Evolutionary conservation across 345 rosid species (phyloP).

Genomic region (Nasturtium officinale): DNA sequence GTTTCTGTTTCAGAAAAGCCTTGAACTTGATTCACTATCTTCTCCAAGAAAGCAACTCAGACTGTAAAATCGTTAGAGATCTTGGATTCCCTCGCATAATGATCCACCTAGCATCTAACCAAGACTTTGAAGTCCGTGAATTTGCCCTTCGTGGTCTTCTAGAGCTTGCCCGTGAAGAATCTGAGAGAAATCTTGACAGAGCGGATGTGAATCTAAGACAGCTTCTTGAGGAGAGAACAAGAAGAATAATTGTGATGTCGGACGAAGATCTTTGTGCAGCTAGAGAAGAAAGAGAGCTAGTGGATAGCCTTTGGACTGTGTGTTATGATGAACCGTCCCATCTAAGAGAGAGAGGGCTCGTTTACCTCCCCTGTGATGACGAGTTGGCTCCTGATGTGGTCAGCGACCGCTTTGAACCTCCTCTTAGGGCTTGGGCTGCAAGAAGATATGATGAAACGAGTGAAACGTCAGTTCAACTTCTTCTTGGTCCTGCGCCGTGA

Average conservation of each 20-base stretch:
- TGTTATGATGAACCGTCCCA: constrained; percentile 72
- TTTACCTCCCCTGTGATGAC: constrained; percentile 79
- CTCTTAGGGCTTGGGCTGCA: constrained; percentile 73
- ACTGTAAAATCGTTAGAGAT: constrained; percentile 60
- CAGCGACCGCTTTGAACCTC: constrained; percentile 75
- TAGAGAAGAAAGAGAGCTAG: constrained; percentile 79
- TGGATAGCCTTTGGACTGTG: constrained; percentile 77
- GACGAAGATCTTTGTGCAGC: constrained; percentile 78
- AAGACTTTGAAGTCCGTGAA: constrained; percentile 76
- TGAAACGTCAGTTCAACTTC: constrained; percentile 50
- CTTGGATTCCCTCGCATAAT: constrained; percentile 79
- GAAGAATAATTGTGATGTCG: constrained; percentile 64
- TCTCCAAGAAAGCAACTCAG: constrained; percentile 70
- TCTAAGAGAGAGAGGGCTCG: constrained; percentile 69
- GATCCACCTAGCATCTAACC: constrained; percentile 82
- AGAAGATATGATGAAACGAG: constrained; percentile 37
- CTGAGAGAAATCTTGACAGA: constrained; percentile 47
- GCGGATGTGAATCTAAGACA: constrained; percentile 64
- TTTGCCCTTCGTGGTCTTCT: constrained; percentile 77
- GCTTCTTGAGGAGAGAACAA: constrained; percentile 71
- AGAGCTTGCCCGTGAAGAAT: constrained; percentile 60
- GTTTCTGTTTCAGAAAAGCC: constrained; percentile 68
- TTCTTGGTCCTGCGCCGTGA: constrained; percentile 55
- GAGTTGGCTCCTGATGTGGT: constrained; percentile 72
- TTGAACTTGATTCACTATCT: constrained; percentile 86